Conservation (phyloP, 2,329 filamentous ascomycete genomes). For the Dothistroma pini region DNA sequence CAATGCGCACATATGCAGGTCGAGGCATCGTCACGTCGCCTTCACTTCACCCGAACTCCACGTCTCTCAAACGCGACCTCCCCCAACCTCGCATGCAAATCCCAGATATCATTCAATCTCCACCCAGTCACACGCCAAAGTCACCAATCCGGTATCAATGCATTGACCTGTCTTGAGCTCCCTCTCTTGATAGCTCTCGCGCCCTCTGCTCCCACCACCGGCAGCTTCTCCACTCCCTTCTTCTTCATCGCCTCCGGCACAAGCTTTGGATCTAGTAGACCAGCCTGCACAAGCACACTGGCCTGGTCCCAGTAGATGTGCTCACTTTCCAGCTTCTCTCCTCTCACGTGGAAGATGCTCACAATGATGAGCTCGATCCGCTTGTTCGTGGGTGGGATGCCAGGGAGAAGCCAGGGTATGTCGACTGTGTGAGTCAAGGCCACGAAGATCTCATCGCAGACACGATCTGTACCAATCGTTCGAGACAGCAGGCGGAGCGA, state of each 20-base stretch:
- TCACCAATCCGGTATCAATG: conserved; percentile 49
- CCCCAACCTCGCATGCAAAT: background rate
- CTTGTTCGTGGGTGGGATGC: conserved; percentile 54
- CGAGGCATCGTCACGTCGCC: background rate
- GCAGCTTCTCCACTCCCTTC: conserved; percentile 45
- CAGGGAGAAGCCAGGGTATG: conserved; percentile 59
- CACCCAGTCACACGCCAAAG: background rate
- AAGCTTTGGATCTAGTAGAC: conserved; percentile 54
- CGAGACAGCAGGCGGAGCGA: conserved; percentile 54
- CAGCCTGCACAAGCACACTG: conserved; percentile 56
- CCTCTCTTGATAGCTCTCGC: conserved; percentile 47
- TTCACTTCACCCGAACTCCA: background rate
- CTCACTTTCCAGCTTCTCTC: conserved; percentile 53
- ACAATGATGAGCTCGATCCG: conserved; percentile 55
- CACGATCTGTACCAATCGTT: conserved; percentile 55
- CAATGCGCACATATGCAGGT: background rate
- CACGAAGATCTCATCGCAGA: conserved; percentile 60
- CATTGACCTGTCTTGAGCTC: conserved; percentile 43
- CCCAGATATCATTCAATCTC: background rate
- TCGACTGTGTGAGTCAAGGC: conserved; percentile 55
- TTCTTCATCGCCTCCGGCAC: conserved; percentile 47
- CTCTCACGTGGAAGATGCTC: conserved; percentile 54
- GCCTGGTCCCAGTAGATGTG: conserved; percentile 63
- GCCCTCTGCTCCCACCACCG: conserved; percentile 45
- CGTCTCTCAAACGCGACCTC: background rate